Base-by-base conservation (phyloP, 176 grass and related monocot genomes). In the Calamus simplicifolius region DNA sequence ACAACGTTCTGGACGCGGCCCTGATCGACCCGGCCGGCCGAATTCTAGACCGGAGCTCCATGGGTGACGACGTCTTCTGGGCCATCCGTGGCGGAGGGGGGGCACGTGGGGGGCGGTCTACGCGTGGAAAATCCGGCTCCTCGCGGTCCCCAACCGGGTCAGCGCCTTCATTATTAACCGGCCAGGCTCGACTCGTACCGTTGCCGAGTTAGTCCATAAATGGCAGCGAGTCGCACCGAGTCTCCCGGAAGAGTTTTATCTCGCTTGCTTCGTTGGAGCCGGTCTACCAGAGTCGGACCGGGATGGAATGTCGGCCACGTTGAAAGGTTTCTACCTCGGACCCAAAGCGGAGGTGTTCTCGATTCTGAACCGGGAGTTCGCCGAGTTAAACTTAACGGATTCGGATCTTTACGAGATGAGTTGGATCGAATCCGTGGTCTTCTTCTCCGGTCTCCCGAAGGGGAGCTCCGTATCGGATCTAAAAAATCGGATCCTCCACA, bases 51-150 rank as follows among this genome's bases (percentile, higher is more conserved):
- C 74, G 83, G 4, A 59, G 18, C 0, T 8, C 6, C 15, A 90
- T 95, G 86, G 78, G 74, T 1, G 77, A 81, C 63, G 86, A 95
- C 66, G 76, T 85, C 25, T 90, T 95, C 75, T 95, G 85, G 90
- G 90, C 85, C 16, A 77, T 95, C 62, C 78, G 89, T 12, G 89
- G 89, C 4, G 89, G 86, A 1, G 90, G 90, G 90, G 90, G 16
- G 90, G 86, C 19, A 19, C 21, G 7, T 95, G 82, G 86, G 90
- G 86, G 25, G 80, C 74, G n/a, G 56, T 95, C 48, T 84, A 81
- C 62, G 66, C 86, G 4, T 95, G 90, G 86, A 49, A 50, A 0
- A 0, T 95, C 52, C 76, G 27, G 16, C 82, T 95, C 16, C 10
- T 35, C 25, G 48, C 73, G 0, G 82, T 95, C 3, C 90, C 86